Conservation (phyloP, 179 eudicot species). For the Camellia oleifera region DNA sequence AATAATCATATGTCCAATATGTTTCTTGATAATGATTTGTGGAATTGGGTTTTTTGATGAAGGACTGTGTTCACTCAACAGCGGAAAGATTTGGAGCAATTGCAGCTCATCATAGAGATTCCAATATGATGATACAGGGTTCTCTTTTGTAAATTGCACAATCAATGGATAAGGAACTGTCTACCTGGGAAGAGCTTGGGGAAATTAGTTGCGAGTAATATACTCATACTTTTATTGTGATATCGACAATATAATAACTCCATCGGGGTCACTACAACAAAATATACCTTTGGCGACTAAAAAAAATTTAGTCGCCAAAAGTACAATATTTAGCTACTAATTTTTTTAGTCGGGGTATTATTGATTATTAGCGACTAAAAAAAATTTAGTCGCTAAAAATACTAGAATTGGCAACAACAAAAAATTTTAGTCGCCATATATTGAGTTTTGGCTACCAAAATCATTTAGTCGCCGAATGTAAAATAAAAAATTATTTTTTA, state of each 20-base stretch:
- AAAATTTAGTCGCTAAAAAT: too few relatives aligned
- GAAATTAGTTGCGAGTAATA: conserved; percentile 49
- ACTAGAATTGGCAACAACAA: too few relatives aligned
- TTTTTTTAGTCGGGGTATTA: too few relatives aligned
- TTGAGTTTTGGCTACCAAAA: too few relatives aligned
- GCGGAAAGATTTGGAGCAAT: conserved; percentile 64
- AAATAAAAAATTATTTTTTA: too few relatives aligned
- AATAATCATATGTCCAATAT: not conserved
- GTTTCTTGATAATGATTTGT: not conserved
- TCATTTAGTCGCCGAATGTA: too few relatives aligned
- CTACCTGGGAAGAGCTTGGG: conserved; percentile 74
- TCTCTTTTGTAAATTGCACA: conserved; percentile 71
- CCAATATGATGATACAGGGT: conserved; percentile 59
- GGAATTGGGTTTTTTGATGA: conserved; percentile 1
- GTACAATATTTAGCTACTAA: too few relatives aligned
- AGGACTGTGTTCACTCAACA: conserved; percentile 63
- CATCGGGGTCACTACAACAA: conserved; percentile 14
- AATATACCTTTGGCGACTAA: too few relatives aligned
- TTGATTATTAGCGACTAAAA: too few relatives aligned
- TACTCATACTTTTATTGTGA: conserved; percentile 56
- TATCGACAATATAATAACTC: conserved; percentile 41
- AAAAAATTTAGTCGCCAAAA: too few relatives aligned
- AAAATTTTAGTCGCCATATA: too few relatives aligned
- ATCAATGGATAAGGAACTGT: conserved; percentile 57
- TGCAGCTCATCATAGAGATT: conserved; percentile 71